These are phyloP conservation scores for Peronospora destructor DNA, from an alignment of 352 stramenopile genomes.

Conservation along the genomic window DNA sequence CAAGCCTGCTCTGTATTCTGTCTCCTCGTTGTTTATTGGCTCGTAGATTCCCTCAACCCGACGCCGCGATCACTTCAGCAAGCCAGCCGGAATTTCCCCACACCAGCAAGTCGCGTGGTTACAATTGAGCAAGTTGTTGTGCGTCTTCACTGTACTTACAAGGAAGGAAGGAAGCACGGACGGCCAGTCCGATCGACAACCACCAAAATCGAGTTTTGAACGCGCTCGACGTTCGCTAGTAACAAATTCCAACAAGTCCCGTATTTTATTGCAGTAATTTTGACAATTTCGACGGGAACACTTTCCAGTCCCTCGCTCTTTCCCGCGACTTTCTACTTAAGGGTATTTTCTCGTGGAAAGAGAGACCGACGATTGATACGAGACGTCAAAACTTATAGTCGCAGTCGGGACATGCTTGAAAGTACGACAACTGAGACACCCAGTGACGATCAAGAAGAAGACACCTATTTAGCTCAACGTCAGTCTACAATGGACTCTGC, in stretches of 20 bases:
- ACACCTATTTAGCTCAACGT: conserved; percentile 52
- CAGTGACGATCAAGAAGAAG: conserved; percentile 36
- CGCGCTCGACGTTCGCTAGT: too few relatives aligned
- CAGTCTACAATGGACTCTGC: conserved; percentile 77
- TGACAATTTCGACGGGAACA: too few relatives aligned
- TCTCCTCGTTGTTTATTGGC: conserved; percentile 6
- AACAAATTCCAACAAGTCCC: too few relatives aligned
- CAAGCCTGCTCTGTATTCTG: too few relatives aligned
- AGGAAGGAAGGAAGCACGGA: too few relatives aligned
- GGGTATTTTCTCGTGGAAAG: too few relatives aligned
- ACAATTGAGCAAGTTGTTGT: conserved; percentile 1
- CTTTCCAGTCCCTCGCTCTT: too few relatives aligned
- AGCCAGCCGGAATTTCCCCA: conserved; percentile 14
- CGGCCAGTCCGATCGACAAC: background rate
- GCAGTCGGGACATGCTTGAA: conserved; percentile 10
- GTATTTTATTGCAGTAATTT: too few relatives aligned
- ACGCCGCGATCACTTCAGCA: conserved; percentile 12
- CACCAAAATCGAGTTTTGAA: too few relatives aligned
- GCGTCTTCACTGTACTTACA: background rate
- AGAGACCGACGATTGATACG: too few relatives aligned
- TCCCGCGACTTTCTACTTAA: too few relatives aligned
- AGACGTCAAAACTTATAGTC: background rate
- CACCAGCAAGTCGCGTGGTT: conserved; percentile 6
- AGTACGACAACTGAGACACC: conserved; percentile 16
- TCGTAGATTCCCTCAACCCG: conserved; percentile 10